Percentiles rank a stretch among this genome's conserved stretches.
Evolutionary conservation across 352 stramenopile species (phyloP).

Genomic region (Pythium coloratum): DNA sequence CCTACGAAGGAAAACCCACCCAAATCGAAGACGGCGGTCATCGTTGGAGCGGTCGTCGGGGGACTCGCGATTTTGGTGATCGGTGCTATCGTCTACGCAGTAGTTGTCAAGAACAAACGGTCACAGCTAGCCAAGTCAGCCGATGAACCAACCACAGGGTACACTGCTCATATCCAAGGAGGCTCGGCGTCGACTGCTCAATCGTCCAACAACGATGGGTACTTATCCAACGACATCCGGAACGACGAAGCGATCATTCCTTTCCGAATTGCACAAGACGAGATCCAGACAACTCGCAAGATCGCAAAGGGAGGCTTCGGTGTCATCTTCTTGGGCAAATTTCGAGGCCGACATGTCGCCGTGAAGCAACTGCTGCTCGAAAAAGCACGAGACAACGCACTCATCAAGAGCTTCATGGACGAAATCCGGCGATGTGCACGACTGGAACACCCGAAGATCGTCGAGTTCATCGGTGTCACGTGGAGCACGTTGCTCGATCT

Average conservation of each 20-base stretch:
- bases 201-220: conserved; percentile 4
- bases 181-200: conserved; percentile 1
- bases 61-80: background rate
- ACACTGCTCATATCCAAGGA: background rate
- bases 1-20: background rate
- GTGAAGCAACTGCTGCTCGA: conserved; percentile 27
- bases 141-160: background rate
- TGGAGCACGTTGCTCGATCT: conserved; percentile 38
- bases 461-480: conserved; percentile 38
- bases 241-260: conserved; percentile 25
- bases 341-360: conserved; percentile 14
- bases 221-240: conserved; percentile 29
- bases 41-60: background rate
- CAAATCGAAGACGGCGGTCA: background rate
- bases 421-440: conserved; percentile 32
- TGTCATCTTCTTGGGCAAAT: conserved; percentile 13
- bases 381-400: conserved; percentile 25
- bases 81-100: background rate
- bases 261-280: conserved; percentile 15
- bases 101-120: background rate
- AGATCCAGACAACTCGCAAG: conserved; percentile 10
- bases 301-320: conserved; percentile 30
- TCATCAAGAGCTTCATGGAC: conserved; percentile 33
- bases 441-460: conserved; percentile 40
- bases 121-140: background rate